Conservation (phyloP, 1,139 yeast genomes). For the Kurtzmaniella quercitrusa region DNA sequence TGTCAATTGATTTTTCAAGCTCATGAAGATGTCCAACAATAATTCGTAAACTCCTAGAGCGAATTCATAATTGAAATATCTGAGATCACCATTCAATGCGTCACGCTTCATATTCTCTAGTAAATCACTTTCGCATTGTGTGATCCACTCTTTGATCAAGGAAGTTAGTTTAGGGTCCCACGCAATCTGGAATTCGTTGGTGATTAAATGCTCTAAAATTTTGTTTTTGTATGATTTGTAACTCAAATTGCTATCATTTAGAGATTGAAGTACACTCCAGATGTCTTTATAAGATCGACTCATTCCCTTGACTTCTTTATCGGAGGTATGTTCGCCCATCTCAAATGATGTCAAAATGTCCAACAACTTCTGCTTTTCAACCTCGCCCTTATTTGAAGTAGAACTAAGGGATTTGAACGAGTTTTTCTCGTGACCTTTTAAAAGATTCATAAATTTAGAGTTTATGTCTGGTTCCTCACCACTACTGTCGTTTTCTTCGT, state of each 20-base stretch:
- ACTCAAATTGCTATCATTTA: conserved; percentile 26
- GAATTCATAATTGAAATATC: conserved; percentile 10
- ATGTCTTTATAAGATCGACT: conserved; percentile 17
- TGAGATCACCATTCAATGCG: not conserved
- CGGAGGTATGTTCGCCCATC: conserved; percentile 7
- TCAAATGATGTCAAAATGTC: conserved; percentile 37
- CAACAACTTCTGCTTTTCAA: conserved; percentile 31
- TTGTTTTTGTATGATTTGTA: not conserved
- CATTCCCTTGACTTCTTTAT: conserved; percentile 10
- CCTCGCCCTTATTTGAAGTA: conserved; percentile 17
- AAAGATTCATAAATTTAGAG: conserved; percentile 14
- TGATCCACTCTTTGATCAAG: conserved; percentile 29
- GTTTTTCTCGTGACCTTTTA: not conserved
- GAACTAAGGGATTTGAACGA: not conserved
- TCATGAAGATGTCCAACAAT: conserved; percentile 47
- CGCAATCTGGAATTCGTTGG: not conserved
- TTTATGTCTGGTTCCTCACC: not conserved
- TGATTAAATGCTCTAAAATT: not conserved
- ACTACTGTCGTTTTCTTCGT: not conserved
- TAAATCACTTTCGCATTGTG: conserved; percentile 25
- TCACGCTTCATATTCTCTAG: conserved; percentile 9
- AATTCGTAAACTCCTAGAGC: conserved; percentile 48
- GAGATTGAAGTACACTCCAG: conserved; percentile 20
- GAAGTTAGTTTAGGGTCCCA: conserved; percentile 24
- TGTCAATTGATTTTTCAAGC: conserved; percentile 21